phyloP scores from a whole-genome alignment of 768 basidiomycete species.

The Agrocybe pediades region DNA sequence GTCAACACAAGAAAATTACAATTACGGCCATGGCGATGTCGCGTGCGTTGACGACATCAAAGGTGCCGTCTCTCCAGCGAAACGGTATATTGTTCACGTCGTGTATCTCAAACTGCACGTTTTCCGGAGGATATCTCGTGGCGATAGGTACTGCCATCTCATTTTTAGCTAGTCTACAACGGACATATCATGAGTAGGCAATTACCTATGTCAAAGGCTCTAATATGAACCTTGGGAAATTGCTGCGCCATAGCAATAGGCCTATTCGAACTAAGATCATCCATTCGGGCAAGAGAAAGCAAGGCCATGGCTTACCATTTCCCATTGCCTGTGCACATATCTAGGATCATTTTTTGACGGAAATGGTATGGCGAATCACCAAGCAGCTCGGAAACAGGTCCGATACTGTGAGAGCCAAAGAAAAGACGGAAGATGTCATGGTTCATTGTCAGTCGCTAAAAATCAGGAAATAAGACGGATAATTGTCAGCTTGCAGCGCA shows the following conservation, averaged over 20 bases:
- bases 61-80: slow-evolving; percentile 52
- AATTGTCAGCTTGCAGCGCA: background rate
- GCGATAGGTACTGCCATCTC: slow-evolving; percentile 62
- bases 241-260: slow-evolving; percentile 69
- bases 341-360: slow-evolving; percentile 61
- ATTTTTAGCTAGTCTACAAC: background rate
- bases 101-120: slow-evolving; percentile 67
- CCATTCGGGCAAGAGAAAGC: slow-evolving; percentile 14
- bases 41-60: slow-evolving; percentile 73
- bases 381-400: slow-evolving; percentile 59
- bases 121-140: slow-evolving; percentile 58
- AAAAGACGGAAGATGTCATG: slow-evolving; percentile 52
- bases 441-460: slow-evolving; percentile 53
- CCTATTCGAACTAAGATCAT: slow-evolving; percentile 43
- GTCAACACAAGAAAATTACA: slow-evolving; percentile 8
- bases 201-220: slow-evolving; percentile 76
- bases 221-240: slow-evolving; percentile 66
- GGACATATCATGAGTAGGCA: background rate
- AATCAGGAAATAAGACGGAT: background rate
- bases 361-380: slow-evolving; percentile 30
- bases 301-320: slow-evolving; percentile 52
- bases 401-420: slow-evolving; percentile 59
- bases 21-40: slow-evolving; percentile 61
- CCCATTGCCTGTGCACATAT: slow-evolving; percentile 79
- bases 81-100: slow-evolving; percentile 58